Conservation (phyloP, 345 rosid species). For the Arabis hirsuta region DNA sequence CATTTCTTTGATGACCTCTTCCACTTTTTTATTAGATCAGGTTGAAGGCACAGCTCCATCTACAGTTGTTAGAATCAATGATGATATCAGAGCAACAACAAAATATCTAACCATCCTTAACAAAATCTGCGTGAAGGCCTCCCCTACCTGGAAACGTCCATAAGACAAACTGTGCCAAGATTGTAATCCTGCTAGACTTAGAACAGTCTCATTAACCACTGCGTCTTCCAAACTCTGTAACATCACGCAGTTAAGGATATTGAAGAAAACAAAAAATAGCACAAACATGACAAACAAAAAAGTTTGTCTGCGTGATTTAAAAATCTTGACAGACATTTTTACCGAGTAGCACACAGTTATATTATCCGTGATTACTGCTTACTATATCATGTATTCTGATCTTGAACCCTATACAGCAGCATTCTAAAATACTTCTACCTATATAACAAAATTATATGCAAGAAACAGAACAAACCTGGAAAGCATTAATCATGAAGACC, state of each 20-base stretch:
- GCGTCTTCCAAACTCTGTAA: constrained; percentile 96
- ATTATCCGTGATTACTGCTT: background rate
- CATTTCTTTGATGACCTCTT: constrained; percentile 78
- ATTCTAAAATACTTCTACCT: background rate
- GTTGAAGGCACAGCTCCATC: constrained; percentile 95
- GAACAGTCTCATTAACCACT: constrained; percentile 80
- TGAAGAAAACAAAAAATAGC: constrained; percentile 20
- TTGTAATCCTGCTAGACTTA: constrained; percentile 77
- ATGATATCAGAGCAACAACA: constrained; percentile 22
- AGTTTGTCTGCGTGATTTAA: background rate
- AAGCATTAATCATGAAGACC: constrained; percentile 95
- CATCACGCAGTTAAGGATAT: constrained; percentile 29
- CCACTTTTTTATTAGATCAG: constrained; percentile 89
- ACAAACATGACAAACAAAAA: background rate
- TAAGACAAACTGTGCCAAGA: constrained; percentile 94
- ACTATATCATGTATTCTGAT: background rate
- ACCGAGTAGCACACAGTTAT: constrained; percentile 3
- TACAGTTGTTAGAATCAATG: constrained; percentile 45
- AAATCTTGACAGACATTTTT: background rate
- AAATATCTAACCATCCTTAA: constrained; percentile 14
- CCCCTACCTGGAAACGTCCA: constrained; percentile 90
- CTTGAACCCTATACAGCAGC: background rate
- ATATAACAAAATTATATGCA: constrained; percentile 27
- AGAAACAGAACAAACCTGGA: constrained; percentile 71
- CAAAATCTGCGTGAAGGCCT: background rate